Evolutionary conservation across 2,329 filamentous ascomycete species (phyloP).

Genomic region (Pseudocercospora ulei): DNA sequence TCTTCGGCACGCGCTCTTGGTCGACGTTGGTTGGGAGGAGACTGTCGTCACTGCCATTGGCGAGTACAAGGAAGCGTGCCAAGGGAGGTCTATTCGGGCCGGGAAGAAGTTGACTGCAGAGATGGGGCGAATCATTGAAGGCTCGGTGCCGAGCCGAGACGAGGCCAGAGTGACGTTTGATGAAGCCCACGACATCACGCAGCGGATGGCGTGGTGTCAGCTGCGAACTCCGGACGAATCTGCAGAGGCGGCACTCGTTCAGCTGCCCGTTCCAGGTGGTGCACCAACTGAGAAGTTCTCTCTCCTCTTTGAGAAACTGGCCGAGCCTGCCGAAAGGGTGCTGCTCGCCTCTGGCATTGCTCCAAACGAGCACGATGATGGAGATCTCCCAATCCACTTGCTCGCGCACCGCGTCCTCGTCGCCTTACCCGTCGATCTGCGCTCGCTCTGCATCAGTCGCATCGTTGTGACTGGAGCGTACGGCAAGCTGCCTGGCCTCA

Average conservation of each 20-base stretch:
- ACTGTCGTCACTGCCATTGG: constrained; percentile 78
- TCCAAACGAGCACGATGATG: constrained; percentile 62
- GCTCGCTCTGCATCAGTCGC: constrained; percentile 76
- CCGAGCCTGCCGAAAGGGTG: constrained; percentile 63
- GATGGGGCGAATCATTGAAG: constrained; percentile 55
- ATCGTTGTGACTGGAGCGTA: constrained; percentile 79
- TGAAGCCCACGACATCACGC: constrained; percentile 70
- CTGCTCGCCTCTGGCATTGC: constrained; percentile 55
- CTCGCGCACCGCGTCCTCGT: constrained; percentile 69
- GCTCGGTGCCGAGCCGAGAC: constrained; percentile 41
- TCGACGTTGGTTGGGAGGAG: constrained; percentile 90
- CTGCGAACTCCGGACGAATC: constrained; percentile 27
- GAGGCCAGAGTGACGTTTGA: constrained; percentile 51
- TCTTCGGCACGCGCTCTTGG: constrained; percentile 69
- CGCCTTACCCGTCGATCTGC: constrained; percentile 67
- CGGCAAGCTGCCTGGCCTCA: constrained; percentile 68
- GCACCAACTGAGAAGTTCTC: constrained; percentile 40
- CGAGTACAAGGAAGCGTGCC: constrained; percentile 74
- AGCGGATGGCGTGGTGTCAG: constrained; percentile 66
- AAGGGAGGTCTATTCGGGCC: constrained; percentile 60
- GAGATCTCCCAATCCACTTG: constrained; percentile 68
- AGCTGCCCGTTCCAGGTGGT: constrained; percentile 26
- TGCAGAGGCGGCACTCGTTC: constrained; percentile 13
- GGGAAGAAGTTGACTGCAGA: constrained; percentile 62
- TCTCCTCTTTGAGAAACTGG: constrained; percentile 59